Conservation (phyloP, 2,329 filamentous ascomycete genomes). For the Fusarium torulosum region DNA sequence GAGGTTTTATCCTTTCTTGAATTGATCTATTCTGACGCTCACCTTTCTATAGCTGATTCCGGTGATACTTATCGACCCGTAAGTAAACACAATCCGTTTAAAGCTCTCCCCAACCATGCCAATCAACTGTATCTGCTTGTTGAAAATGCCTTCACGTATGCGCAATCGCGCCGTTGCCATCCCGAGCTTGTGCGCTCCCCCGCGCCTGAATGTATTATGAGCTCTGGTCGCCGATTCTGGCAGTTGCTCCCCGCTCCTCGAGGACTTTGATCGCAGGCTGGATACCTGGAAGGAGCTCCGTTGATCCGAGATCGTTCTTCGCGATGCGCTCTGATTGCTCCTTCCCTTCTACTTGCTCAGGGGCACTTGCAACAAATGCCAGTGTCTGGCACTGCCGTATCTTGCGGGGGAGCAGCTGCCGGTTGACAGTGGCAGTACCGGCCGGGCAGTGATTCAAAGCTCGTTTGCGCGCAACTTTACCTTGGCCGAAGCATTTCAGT, state of each 20-base stretch:
- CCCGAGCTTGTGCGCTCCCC: conserved; percentile 40
- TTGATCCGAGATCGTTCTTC: conserved; percentile 41
- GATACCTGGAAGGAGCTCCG: conserved; percentile 37
- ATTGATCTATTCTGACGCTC: conserved; percentile 45
- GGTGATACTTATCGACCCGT: conserved; percentile 72
- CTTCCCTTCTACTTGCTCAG: conserved; percentile 10
- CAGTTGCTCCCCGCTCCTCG: conserved; percentile 41
- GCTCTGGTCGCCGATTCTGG: conserved; percentile 27
- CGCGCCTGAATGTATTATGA: conserved; percentile 37
- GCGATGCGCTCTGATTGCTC: conserved; percentile 22
- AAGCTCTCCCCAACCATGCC: conserved; percentile 22
- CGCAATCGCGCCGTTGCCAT: conserved; percentile 34
- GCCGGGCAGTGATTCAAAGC: conserved; percentile 36
- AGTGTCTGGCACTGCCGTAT: conserved; percentile 10
- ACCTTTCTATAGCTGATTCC: conserved; percentile 68
- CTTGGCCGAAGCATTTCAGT: conserved; percentile 19
- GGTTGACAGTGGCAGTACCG: conserved; percentile 14
- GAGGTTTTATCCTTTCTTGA: conserved; percentile 43
- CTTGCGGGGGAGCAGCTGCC: background rate
- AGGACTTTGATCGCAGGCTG: conserved; percentile 32
- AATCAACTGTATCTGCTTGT: conserved; percentile 15
- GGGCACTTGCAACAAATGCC: conserved; percentile 6
- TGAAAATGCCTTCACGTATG: conserved; percentile 12
- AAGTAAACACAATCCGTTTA: conserved; percentile 53
- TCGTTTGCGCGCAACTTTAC: conserved; percentile 20